A percentile compares a stretch with the other conserved stretches of the same genome.
Evolutionary conservation across 805 yeast genomes (phyloP).

Genomic region (Lipomyces kockii): DNA sequence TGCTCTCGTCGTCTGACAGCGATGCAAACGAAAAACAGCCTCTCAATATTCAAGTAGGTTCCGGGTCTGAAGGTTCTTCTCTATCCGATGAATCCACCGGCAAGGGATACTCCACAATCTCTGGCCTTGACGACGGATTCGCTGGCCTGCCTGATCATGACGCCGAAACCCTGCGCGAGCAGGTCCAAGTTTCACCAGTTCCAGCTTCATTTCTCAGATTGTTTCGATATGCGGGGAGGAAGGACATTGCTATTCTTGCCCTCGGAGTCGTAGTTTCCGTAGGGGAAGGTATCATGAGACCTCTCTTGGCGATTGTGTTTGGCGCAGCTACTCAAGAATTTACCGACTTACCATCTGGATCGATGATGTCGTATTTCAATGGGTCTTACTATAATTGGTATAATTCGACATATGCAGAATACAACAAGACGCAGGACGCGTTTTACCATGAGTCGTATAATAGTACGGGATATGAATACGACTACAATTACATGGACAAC

Average conservation of each 20-base stretch:
- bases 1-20: constrained; percentile 7
- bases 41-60: constrained; percentile 6
- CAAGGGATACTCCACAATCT: constrained; percentile 18
- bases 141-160: constrained; percentile 42
- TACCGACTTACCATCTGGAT: constrained; percentile 38
- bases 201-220: constrained; percentile 42
- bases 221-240: constrained; percentile 45
- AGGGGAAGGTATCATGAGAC: constrained; percentile 43
- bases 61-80: constrained; percentile 2
- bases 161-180: constrained; percentile 44
- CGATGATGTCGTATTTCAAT: constrained; percentile 8
- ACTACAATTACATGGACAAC: constrained; percentile 20
- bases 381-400: constrained; percentile 31
- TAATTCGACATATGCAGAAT: constrained; percentile 18
- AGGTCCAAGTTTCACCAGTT: constrained; percentile 39
- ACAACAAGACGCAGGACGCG: not conserved
- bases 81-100: constrained; percentile 3
- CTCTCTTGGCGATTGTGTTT: constrained; percentile 50
- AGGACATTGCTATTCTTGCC: constrained; percentile 29
- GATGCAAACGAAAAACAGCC: constrained; percentile 17
- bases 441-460: constrained; percentile 26
- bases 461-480: constrained; percentile 24
- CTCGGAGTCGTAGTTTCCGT: constrained; percentile 44
- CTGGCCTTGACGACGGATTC: constrained; percentile 39
- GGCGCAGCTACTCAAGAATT: constrained; percentile 48